Base-by-base conservation (phyloP, 805 yeast genomes). In the Wickerhamomyces rabaulensis region DNA sequence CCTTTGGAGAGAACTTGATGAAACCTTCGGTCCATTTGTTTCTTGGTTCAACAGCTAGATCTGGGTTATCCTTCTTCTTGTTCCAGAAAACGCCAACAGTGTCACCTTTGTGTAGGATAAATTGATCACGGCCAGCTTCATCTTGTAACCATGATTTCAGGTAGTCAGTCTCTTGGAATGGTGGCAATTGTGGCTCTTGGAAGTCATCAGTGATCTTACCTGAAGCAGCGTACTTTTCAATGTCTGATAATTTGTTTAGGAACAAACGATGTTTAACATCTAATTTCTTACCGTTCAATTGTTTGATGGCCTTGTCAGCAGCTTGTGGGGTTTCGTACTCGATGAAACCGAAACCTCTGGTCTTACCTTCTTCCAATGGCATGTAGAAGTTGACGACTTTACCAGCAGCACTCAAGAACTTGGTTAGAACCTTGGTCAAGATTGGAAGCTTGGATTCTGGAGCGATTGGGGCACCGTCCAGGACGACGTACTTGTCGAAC, bases 381-480 rank as follows among this genome's bases (percentile, higher is more conserved):
- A 94, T 82, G 63, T 79, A 74, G 63, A 94, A 76, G 45, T 89
- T 92, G 41, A 78, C 61, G 19, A 94, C 82, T 53, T 80, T 82
- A 44, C 97, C 98, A 40, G 80, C 90, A 53, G 79, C 77, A 41
- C 80, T 70, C 62, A 94, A 84, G 45, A 89, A 75, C 71, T 91
- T 92, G 56, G 76, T 79, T 61, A 94, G 76, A 40, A 95, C 97
- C 66, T 88, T 91, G 56, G 82, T 78, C 63, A 94, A 77, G 48
- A 87, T 80, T 46, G 89, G 87, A 43, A 82, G 87, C 69, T 94
- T 94, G 44, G 88, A 66, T 63, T 84, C 95, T 48, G 97, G 96
- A 22, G 96, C 96, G 51, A 89, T 74, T 55, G 99, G 99, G 10
- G 96, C 91, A 41, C 99, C 99, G 64, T 90, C 97, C 43, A 89